Conservation (phyloP, 331 rosid species). For the Pyrus hybrid region DNA sequence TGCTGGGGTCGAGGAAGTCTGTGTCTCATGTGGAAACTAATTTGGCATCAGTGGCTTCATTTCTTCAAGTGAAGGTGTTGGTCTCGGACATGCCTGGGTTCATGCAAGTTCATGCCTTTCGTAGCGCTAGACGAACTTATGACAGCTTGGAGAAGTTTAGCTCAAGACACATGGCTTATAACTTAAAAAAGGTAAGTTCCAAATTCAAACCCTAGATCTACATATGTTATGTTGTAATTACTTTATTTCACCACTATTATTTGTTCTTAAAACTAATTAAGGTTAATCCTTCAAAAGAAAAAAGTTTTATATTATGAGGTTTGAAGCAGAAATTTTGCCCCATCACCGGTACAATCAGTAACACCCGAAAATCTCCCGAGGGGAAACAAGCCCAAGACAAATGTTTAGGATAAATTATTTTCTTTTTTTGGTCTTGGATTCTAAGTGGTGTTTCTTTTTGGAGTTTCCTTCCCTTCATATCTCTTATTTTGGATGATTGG, state of each 20-base stretch:
- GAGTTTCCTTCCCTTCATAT: constrained; percentile 10
- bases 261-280: neutral
- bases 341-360: neutral
- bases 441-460: constrained; percentile 34
- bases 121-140: constrained; percentile 64
- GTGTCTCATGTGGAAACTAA: constrained; percentile 78
- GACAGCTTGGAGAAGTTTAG: constrained; percentile 84
- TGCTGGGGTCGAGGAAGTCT: constrained; percentile 47
- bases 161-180: constrained; percentile 66
- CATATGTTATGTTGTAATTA: neutral
- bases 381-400: neutral
- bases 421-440: neutral
- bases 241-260: neutral
- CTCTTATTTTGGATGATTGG: no score
- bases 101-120: constrained; percentile 93
- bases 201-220: neutral
- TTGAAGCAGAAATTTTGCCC: neutral
- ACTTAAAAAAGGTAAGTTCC: constrained; percentile 70
- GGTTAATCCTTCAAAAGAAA: neutral
- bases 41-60: constrained; percentile 47
- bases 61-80: constrained; percentile 78
- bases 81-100: constrained; percentile 83
- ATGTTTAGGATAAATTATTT: neutral
- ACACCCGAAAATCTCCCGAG: neutral
- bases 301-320: neutral